These are phyloP conservation scores for Hyaloscypha bicolor DNA, from an alignment of 495 filamentous ascomycete species.

Conservation along the genomic window DNA sequence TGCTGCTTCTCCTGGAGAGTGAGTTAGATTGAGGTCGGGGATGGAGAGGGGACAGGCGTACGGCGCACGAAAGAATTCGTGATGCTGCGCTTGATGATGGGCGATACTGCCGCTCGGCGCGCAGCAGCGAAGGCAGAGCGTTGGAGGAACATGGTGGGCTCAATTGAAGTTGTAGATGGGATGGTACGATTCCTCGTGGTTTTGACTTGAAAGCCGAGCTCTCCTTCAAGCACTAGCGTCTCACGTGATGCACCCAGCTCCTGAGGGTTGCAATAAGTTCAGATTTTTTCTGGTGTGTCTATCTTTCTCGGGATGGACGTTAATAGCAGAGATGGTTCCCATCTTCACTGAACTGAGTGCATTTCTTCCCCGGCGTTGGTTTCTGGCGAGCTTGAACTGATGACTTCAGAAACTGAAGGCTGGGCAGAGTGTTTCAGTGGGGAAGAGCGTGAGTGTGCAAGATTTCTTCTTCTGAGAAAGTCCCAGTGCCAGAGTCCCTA, in stretches of 20 bases:
- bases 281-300: too few relatives aligned
- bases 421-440: background rate
- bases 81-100: constrained; percentile 60
- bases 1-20: constrained; percentile 27
- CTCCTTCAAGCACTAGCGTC: background rate
- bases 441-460: background rate
- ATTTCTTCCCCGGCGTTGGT: too few relatives aligned
- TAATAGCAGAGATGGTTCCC: too few relatives aligned
- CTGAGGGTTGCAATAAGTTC: too few relatives aligned
- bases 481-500: background rate
- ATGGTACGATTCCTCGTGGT: background rate
- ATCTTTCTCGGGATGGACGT: too few relatives aligned
- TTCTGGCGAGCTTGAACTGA: too few relatives aligned
- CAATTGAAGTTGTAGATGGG: constrained; percentile 23
- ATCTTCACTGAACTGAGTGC: too few relatives aligned
- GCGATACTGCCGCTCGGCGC: constrained; percentile 66
- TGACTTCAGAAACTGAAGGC: too few relatives aligned
- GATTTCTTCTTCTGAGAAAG: background rate
- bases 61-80: constrained; percentile 59
- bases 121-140: constrained; percentile 74
- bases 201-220: background rate
- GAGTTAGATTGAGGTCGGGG: constrained; percentile 46
- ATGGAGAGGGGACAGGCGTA: constrained; percentile 54
- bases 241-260: too few relatives aligned
- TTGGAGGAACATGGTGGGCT: constrained; percentile 75